phyloP scores from a whole-genome alignment of 78 protist genomes.

The Dictyostelium firmibasis region DNA sequence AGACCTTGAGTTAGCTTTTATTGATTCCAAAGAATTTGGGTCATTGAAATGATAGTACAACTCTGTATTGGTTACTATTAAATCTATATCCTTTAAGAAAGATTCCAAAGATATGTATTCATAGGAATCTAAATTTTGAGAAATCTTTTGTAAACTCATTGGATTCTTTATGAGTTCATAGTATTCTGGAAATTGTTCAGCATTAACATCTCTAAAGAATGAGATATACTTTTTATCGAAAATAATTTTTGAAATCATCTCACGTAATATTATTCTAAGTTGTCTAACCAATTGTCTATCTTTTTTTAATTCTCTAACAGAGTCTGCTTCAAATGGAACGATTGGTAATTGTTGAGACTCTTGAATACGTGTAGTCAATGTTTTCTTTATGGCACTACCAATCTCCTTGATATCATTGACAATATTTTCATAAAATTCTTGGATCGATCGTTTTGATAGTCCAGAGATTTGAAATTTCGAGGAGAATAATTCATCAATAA shows the following conservation, averaged over 20 bases:
- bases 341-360: slow-evolving; percentile 18
- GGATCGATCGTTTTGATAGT: background rate
- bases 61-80: slow-evolving; percentile 30
- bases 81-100: slow-evolving; percentile 55
- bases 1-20: slow-evolving; percentile 28
- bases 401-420: slow-evolving; percentile 18
- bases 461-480: background rate
- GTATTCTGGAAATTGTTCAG: slow-evolving; percentile 58
- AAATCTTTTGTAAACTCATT: slow-evolving; percentile 40
- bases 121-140: slow-evolving; percentile 33
- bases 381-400: background rate
- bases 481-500: background rate
- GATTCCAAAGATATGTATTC: slow-evolving; percentile 19
- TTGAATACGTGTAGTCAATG: background rate
- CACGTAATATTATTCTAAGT: slow-evolving; percentile 57
- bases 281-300: slow-evolving; percentile 69
- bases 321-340: background rate
- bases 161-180: slow-evolving; percentile 72
- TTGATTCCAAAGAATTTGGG: slow-evolving; percentile 15
- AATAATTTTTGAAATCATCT: slow-evolving; percentile 35
- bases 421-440: background rate
- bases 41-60: slow-evolving; percentile 27
- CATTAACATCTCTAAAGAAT: slow-evolving; percentile 54
- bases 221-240: slow-evolving; percentile 48
- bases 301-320: slow-evolving; percentile 28